phyloP scores from a whole-genome alignment of 73 alveolate species.

The Diophrys sp. region DNA sequence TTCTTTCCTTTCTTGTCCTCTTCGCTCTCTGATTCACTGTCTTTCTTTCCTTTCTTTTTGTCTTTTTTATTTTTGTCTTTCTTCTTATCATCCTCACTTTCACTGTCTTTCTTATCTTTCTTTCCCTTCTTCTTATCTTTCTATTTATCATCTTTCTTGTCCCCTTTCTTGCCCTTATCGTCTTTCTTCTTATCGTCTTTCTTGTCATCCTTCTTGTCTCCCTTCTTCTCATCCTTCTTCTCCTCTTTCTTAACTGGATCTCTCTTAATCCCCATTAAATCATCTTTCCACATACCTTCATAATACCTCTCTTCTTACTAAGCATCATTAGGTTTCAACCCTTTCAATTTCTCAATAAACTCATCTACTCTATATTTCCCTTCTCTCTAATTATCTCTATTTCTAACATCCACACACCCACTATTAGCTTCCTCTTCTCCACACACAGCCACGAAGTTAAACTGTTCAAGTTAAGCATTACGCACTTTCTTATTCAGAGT shows the following conservation, averaged over 20 bases:
- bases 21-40: too few relatives aligned
- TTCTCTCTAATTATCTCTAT: slow-evolving; percentile 83
- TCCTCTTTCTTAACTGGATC: not conserved
- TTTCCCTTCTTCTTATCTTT: not conserved
- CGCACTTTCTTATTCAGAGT: slow-evolving; percentile 95
- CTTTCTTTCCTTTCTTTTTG: not conserved
- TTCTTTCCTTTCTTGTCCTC: not conserved
- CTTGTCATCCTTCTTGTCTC: not conserved
- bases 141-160: not conserved
- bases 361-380: slow-evolving; percentile 13
- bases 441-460: slow-evolving; percentile 92
- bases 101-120: not conserved
- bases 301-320: too few relatives aligned
- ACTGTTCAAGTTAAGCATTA: slow-evolving; percentile 93
- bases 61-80: not conserved
- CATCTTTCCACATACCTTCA: not conserved
- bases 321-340: not conserved
- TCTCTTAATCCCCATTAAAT: not conserved
- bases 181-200: not conserved
- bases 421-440: slow-evolving; percentile 96
- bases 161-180: not conserved
- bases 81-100: not conserved
- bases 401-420: slow-evolving; percentile 93
- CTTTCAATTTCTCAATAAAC: slow-evolving; percentile 9
- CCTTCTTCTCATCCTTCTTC: not conserved